Evolutionary conservation across 345 rosid genomes (phyloP).

Genomic region (Laguncularia racemosa): DNA sequence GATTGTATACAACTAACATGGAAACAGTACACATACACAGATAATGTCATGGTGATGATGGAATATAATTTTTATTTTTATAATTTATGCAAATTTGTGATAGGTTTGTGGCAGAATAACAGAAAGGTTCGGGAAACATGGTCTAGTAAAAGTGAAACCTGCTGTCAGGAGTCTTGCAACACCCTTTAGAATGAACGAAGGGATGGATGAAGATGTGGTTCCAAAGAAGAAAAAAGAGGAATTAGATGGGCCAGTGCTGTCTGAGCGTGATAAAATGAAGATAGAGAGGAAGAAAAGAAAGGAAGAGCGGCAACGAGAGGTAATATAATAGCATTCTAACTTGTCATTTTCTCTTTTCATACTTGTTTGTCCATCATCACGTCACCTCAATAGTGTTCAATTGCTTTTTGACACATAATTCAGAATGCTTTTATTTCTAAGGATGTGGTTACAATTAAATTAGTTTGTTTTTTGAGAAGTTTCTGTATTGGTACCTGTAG

Average conservation of each 20-base stretch:
- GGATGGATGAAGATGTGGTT: constrained; percentile 82
- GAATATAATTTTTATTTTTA: background rate
- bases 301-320: constrained; percentile 98
- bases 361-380: too few relatives aligned
- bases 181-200: constrained; percentile 95
- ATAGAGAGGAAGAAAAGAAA: constrained; percentile 88
- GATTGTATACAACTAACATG: too few relatives aligned
- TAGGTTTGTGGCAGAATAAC: constrained; percentile 75
- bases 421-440: background rate
- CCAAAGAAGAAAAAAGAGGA: constrained; percentile 91
- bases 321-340: constrained; percentile 4
- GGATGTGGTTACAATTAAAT: too few relatives aligned
- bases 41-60: background rate
- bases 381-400: background rate
- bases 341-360: background rate
- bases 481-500: constrained; percentile 28
- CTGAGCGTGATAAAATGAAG: constrained; percentile 78
- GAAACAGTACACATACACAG: too few relatives aligned
- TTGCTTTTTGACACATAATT: background rate
- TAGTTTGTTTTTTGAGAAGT: background rate
- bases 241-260: constrained; percentile 66
- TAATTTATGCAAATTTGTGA: constrained; percentile 9
- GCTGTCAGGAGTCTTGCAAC: constrained; percentile 77
- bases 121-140: constrained; percentile 93
- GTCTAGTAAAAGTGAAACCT: constrained; percentile 65